These are phyloP conservation scores for Lolium perenne DNA, from an alignment of 176 grass and related monocot genomes.

Conservation along the genomic window DNA sequence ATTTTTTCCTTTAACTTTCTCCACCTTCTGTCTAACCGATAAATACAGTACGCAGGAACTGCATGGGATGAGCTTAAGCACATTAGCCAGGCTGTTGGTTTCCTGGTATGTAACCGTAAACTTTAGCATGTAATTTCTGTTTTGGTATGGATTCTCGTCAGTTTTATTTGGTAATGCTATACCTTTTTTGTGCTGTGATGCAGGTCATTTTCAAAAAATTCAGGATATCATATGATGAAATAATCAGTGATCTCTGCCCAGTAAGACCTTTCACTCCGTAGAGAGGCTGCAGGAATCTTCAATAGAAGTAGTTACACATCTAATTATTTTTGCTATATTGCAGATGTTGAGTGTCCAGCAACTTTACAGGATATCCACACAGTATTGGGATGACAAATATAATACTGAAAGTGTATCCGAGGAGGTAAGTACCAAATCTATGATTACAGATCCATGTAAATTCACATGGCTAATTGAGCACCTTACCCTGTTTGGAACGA, in stretches of 20 bases:
- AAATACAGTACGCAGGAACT: slow-evolving; percentile 68
- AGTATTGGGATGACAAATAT: slow-evolving; percentile 98
- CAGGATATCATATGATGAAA: slow-evolving; percentile 87
- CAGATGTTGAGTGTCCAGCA: slow-evolving; percentile 83
- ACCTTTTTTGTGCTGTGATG: slow-evolving; percentile 16
- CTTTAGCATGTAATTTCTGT: slow-evolving; percentile 6
- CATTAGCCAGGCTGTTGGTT: slow-evolving; percentile 89
- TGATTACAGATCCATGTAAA: slow-evolving; percentile 24
- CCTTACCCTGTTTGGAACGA: neutral
- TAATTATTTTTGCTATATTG: slow-evolving; percentile 30
- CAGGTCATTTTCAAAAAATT: slow-evolving; percentile 97
- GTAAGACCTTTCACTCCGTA: slow-evolving; percentile 45
- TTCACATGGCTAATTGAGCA: neutral
- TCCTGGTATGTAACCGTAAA: slow-evolving; percentile 72
- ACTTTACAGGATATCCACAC: slow-evolving; percentile 81
- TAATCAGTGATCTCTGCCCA: slow-evolving; percentile 81
- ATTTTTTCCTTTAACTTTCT: neutral
- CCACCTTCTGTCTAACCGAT: slow-evolving; percentile 35
- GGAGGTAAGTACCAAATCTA: slow-evolving; percentile 57
- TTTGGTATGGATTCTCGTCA: slow-evolving; percentile 6
- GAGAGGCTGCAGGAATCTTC: neutral
- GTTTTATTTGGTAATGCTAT: neutral
- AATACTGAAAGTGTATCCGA: slow-evolving; percentile 92
- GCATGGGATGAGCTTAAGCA: slow-evolving; percentile 89
- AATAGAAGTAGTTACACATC: slow-evolving; percentile 2